These are phyloP conservation scores for Thielaviopsis musarum DNA, from an alignment of 2,329 filamentous ascomycete genomes.

Conservation along the genomic window DNA sequence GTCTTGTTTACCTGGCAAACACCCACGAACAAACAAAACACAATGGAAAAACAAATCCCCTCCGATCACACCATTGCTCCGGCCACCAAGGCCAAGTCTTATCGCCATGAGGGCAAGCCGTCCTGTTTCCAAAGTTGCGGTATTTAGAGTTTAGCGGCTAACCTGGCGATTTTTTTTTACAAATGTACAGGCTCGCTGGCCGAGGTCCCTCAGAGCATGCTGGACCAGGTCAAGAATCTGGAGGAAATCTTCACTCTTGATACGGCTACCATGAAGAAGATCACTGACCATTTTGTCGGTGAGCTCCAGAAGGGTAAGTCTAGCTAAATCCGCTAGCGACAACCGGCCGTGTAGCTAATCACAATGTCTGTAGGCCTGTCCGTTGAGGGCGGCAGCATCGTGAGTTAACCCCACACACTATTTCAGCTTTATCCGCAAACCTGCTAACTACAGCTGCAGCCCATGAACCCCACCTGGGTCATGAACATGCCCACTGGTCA, in stretches of 20 bases:
- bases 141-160: not conserved
- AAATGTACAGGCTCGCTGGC: constrained; percentile 58
- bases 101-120: constrained; percentile 11
- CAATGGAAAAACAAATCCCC: constrained; percentile 6
- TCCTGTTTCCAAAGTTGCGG: not conserved
- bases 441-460: constrained; percentile 33
- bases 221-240: constrained; percentile 62
- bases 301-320: constrained; percentile 68
- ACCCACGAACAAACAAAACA: not conserved
- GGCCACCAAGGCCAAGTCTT: constrained; percentile 11
- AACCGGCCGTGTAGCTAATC: not conserved
- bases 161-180: not conserved
- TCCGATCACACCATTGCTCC: constrained; percentile 10
- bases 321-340: not conserved
- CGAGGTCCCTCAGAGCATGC: constrained; percentile 74
- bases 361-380: constrained; percentile 20
- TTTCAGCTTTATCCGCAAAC: not conserved
- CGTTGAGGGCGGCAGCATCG: constrained; percentile 82
- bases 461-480: constrained; percentile 97
- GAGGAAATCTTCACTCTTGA: constrained; percentile 74
- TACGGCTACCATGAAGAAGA: constrained; percentile 65
- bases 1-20: not conserved
- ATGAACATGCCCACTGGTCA: constrained; percentile 76
- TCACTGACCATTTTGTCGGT: constrained; percentile 74
- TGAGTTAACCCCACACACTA: constrained; percentile 30